A percentile compares a stretch with the other conserved stretches of the same genome.
Evolutionary conservation across 208 protist species (phyloP).

Genomic region (Wallacemonas rigidus): DNA sequence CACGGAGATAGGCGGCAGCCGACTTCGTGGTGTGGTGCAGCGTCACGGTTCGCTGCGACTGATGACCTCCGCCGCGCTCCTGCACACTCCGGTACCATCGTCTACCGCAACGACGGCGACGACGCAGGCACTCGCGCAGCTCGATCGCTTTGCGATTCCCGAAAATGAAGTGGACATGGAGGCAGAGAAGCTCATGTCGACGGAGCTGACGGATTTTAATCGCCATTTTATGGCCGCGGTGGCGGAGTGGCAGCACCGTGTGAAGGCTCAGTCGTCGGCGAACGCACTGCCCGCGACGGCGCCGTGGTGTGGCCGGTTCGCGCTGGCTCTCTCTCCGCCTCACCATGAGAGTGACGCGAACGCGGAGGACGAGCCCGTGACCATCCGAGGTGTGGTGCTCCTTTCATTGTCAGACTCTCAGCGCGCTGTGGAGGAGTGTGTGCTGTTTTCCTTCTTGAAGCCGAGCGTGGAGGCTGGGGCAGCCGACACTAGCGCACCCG

Average conservation of each 20-base stretch:
- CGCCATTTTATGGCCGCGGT: constrained; percentile 33
- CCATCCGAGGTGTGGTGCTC: constrained; percentile 34
- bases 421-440: constrained; percentile 60
- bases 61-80: constrained; percentile 70
- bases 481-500: background rate
- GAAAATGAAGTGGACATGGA: constrained; percentile 42
- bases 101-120: background rate
- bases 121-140: constrained; percentile 6
- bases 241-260: constrained; percentile 29
- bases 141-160: constrained; percentile 45
- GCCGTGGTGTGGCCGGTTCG: background rate
- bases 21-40: constrained; percentile 66
- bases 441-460: constrained; percentile 40
- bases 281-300: background rate
- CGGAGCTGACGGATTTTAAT: constrained; percentile 46
- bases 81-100: constrained; percentile 19
- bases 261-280: constrained; percentile 18
- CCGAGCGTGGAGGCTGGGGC: constrained; percentile 17
- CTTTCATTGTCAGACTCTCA: constrained; percentile 64
- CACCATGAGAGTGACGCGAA: too few species aligned
- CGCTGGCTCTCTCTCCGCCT: background rate
- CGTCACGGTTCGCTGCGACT: constrained; percentile 68
- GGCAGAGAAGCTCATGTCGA: constrained; percentile 48
- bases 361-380: background rate
- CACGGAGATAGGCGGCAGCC: constrained; percentile 54